A percentile compares a stretch with the other conserved stretches of the same genome.
These are phyloP conservation scores for Aspergillus diversus DNA, from an alignment of 495 filamentous ascomycete species.

Conservation along the genomic window DNA sequence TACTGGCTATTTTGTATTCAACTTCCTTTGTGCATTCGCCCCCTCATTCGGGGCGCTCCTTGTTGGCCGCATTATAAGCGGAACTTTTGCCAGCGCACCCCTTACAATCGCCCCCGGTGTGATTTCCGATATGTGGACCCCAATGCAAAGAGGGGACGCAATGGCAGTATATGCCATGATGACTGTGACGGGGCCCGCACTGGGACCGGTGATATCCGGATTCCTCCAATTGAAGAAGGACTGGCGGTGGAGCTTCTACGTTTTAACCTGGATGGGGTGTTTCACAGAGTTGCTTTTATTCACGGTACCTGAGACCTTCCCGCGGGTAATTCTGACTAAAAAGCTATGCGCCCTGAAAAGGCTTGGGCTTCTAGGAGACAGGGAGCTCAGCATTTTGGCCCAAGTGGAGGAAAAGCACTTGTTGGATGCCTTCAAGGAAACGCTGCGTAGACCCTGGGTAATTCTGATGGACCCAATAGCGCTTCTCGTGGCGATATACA, in stretches of 20 bases:
- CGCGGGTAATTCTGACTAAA: background rate
- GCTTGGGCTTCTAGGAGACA: no score
- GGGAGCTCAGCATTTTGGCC: no score
- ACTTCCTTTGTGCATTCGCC: no score
- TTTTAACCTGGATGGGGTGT: background rate
- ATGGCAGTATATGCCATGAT: background rate
- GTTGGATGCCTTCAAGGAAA: no score
- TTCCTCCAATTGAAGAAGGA: background rate
- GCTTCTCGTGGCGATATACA: background rate
- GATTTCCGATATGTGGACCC: no score
- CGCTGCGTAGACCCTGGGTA: no score
- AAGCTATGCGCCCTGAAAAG: background rate
- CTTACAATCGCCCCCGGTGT: no score
- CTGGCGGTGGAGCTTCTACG: background rate
- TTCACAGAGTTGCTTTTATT: background rate
- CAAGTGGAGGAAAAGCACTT: no score
- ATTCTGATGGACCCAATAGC: background rate
- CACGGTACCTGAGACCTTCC: background rate
- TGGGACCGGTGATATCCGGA: background rate
- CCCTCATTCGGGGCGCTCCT: no score
- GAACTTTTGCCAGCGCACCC: no score
- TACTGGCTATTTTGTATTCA: background rate
- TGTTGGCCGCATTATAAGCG: no score
- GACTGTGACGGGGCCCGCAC: background rate
- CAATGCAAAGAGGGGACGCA: background rate